These are phyloP conservation scores for Fraxinus nigra DNA, from an alignment of 305 asterid genomes.

Conservation along the genomic window DNA sequence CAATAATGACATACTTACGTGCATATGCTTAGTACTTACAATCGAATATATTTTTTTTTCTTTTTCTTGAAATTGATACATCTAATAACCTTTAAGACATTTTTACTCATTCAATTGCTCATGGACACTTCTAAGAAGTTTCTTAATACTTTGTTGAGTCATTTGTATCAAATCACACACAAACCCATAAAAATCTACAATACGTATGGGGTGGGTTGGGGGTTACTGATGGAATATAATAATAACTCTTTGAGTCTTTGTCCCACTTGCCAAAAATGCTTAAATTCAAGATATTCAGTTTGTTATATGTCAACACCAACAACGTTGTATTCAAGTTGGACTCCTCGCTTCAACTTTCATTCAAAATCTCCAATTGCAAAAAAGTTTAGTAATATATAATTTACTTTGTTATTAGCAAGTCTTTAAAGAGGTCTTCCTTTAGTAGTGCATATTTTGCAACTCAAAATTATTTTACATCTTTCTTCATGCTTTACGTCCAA, in stretches of 20 bases:
- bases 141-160: neutral
- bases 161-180: neutral
- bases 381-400: neutral
- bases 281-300: slow-evolving; percentile 37
- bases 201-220: neutral
- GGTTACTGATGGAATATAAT: neutral
- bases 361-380: neutral
- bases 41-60: neutral
- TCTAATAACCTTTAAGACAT: neutral
- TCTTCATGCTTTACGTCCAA: neutral
- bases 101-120: neutral
- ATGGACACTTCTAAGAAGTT: neutral
- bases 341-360: neutral
- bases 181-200: neutral
- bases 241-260: slow-evolving; percentile 11
- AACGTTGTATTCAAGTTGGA: neutral
- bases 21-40: neutral
- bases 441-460: neutral
- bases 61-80: neutral
- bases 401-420: neutral
- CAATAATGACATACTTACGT: neutral
- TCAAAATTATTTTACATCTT: neutral
- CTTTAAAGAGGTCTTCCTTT: neutral
- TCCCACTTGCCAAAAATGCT: slow-evolving; percentile 29
- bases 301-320: slow-evolving; percentile 55